Base-by-base conservation (phyloP, 2,329 filamentous ascomycete genomes). In the Xylaria sp. region DNA sequence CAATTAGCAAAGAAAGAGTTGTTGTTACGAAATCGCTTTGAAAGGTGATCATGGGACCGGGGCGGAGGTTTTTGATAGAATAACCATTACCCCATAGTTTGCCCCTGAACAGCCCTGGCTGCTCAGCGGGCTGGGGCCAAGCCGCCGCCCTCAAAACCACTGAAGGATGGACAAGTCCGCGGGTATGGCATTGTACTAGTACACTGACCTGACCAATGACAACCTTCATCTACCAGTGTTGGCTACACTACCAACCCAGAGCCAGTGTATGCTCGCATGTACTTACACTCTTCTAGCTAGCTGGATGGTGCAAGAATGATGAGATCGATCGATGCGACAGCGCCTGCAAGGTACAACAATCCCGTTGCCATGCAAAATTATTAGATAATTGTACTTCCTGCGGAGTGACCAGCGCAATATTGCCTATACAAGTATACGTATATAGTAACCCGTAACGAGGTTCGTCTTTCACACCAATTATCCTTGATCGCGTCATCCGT, bases 11-110 rank as follows among this genome's bases (percentile, higher is more conserved):
- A 76, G 57, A 74, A 61, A 64, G 73, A 53, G 70, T 72, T 70
- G 69, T 48, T 51, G 72, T 77, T 76, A 76, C 75, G 75, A 75
- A 75, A 77, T 76, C 70, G 74, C 70, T 67, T 65, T 51, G 66
- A 57, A 62, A 34, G 24, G 64, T 63, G 68, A 72, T 76, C 75
- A 75, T 73, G 69, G 67, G 75, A 73, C 62, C 69, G 51, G 60
- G 50, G 51, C 67, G 24, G 24, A 61, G 71, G 68, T 75, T 75
- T 76, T 70, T 62, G 64, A 73, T 76, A 72, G 65, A 73, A 72
- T 77, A 77, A 77, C 65, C 47, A 76, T 77, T 77, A 77, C 75
- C 75, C 75, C 74, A 77, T 77, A 76, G 75, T 72, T 76, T 77
- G 70, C 71, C 70, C 70, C 70, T 69, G 64, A 61, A 27, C 61